Evolutionary conservation across 164 flowering plant genomes (phyloP), one percentile per base, ranked within the genome.

Genomic region (Platanus orientalis): DNA sequence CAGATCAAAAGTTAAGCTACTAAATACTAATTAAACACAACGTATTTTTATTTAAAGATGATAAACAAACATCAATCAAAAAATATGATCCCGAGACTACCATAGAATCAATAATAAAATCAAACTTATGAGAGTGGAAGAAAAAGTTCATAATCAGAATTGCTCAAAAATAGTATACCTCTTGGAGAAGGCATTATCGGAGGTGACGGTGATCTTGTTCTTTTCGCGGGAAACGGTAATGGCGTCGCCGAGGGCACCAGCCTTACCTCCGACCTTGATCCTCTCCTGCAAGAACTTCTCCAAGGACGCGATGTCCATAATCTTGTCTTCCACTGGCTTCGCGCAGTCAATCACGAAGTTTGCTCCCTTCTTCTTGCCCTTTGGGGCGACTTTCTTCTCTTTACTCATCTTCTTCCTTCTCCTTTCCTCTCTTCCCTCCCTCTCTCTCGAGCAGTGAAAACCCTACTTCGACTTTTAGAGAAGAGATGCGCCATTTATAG

Each of bases 311-410:
- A 68, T 62, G 42, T 68, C 71, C 71, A 68, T 68, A 42, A 60
- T 62, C 71, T 68, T 68, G 55, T 68, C 65, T 25, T 68, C 71
- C 3, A 68, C 71, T 0, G 71, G 72, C 57, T 69, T 69, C 26
- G 57, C 48, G 32, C 66, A 63, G 51, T 62, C 67, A 0, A 62
- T 62, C 20, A 62, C 61, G 67, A 57, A 62, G 32, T 51, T 62
- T 29, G 67, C 42, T 30, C 67, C 62, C 54, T 69, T 62, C 62
- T 69, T 63, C 62, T 61, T 68, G 13, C 64, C 58, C 48, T 47
- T 57, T 19, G 48, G 32, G 24, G 29, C 65, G 23, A 40, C 23
- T 24, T n/a, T 63, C 58, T 39, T 39, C 29, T 40, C 51, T 51
- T 61, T 61, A 23, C 58, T 62, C 49, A 55, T 62, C 65, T 34